These are phyloP conservation scores for Cryptococcus deneoformans DNA, from an alignment of 1,284 basidiomycete species.

Conservation along the genomic window DNA sequence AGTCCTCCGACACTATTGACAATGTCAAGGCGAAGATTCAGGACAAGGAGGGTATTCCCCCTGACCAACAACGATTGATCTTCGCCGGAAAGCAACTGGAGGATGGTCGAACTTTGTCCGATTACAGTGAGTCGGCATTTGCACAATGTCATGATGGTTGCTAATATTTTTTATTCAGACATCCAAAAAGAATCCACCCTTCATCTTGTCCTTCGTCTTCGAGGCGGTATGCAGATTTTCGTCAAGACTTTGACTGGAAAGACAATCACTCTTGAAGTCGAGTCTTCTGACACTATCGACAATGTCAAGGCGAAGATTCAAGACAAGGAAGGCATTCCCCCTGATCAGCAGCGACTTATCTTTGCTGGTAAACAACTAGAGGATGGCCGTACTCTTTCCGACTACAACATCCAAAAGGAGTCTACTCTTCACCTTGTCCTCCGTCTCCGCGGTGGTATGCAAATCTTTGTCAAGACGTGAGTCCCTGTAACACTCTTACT, in stretches of 20 bases:
- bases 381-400: conserved; percentile 79
- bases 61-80: conserved; percentile 66
- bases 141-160: not conserved
- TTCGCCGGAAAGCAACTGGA: conserved; percentile 30
- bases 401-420: conserved; percentile 93
- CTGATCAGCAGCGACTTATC: conserved; percentile 66
- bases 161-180: conserved; percentile 46
- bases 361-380: conserved; percentile 91
- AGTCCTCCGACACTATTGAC: conserved; percentile 79
- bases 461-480: conserved; percentile 52
- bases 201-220: conserved; percentile 92
- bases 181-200: conserved; percentile 98
- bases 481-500: conserved; percentile 56
- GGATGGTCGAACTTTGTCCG: conserved; percentile 84
- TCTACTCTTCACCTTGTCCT: conserved; percentile 94
- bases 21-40: conserved; percentile 80
- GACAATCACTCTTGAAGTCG: conserved; percentile 89
- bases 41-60: conserved; percentile 66
- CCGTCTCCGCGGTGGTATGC: conserved; percentile 92
- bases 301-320: conserved; percentile 58
- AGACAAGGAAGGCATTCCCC: conserved; percentile 68
- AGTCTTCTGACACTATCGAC: conserved; percentile 86
- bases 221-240: conserved; percentile 93
- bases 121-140: conserved; percentile 52
- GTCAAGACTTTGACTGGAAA: conserved; percentile 73